Evolutionary conservation across 768 basidiomycete species (phyloP).

Genomic region (Rubroboletus satanas): DNA sequence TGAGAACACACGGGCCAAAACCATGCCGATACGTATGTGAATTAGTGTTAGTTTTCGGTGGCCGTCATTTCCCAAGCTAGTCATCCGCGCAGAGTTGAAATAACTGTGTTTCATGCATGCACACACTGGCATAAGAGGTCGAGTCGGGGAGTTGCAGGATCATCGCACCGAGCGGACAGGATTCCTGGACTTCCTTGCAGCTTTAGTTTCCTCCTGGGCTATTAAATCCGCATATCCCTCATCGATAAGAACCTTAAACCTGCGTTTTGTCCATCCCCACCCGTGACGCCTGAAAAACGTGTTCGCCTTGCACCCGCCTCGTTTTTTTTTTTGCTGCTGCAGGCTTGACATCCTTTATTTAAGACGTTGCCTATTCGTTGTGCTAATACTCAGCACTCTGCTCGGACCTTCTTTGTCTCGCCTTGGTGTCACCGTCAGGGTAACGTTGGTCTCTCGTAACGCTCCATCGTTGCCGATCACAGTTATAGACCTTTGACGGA

Average conservation of each 20-base stretch:
- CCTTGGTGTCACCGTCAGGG: not conserved
- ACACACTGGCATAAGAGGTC: too few relatives aligned
- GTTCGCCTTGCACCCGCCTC: constrained; percentile 10
- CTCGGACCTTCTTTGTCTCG: not conserved
- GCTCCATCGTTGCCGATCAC: not conserved
- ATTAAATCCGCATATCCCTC: constrained; percentile 1
- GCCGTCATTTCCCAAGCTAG: not conserved
- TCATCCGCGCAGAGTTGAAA: not conserved
- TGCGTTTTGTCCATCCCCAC: not conserved
- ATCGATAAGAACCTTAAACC: not conserved
- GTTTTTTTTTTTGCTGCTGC: constrained; percentile 2
- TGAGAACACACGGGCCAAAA: too few relatives aligned
- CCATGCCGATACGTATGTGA: not conserved
- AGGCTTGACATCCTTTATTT: not conserved
- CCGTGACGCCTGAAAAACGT: constrained; percentile 1
- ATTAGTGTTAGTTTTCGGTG: not conserved
- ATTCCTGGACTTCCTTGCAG: not conserved
- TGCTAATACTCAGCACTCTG: not conserved
- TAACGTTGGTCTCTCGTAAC: constrained; percentile 1
- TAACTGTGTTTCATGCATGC: not conserved
- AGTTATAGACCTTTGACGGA: not conserved
- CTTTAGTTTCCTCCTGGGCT: not conserved
- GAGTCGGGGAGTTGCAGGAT: not conserved
- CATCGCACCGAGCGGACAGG: not conserved
- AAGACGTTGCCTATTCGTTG: not conserved